Evolutionary conservation across 306 rosid species (phyloP).

Genomic region (Dalbergia cultrata): DNA sequence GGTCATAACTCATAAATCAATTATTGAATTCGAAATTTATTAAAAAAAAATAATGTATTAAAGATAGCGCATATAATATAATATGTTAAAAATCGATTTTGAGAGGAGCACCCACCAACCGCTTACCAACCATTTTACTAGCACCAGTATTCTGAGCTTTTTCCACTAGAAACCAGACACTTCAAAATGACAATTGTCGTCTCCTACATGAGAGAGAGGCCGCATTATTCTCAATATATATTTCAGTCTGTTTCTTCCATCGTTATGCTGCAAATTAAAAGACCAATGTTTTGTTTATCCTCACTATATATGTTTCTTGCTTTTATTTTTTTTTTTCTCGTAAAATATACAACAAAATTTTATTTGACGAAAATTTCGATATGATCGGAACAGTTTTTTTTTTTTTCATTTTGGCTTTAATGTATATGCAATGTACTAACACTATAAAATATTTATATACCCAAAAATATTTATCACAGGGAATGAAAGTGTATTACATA

Average conservation of each 20-base stretch:
- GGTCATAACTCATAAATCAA: background rate
- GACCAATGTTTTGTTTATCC: background rate
- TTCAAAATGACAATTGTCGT: background rate
- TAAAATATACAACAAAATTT: no score
- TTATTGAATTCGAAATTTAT: background rate
- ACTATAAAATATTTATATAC: no score
- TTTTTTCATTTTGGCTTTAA: no score
- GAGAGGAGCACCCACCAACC: constrained; percentile 4
- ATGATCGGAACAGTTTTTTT: no score
- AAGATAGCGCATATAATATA: background rate
- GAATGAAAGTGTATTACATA: no score
- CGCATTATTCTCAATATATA: background rate
- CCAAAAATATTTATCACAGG: no score
- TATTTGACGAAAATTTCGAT: no score
- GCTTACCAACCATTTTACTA: background rate
- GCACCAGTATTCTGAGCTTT: background rate
- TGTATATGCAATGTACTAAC: no score
- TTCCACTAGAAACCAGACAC: constrained; percentile 1
- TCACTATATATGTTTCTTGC: background rate
- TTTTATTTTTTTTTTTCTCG: background rate
- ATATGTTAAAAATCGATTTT: background rate
- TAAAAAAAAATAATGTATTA: background rate
- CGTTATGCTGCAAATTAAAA: background rate
- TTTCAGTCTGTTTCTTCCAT: background rate
- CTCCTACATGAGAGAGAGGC: background rate